Conservation (phyloP, 495 filamentous ascomycete genomes). For the Penicillium desertorum region DNA sequence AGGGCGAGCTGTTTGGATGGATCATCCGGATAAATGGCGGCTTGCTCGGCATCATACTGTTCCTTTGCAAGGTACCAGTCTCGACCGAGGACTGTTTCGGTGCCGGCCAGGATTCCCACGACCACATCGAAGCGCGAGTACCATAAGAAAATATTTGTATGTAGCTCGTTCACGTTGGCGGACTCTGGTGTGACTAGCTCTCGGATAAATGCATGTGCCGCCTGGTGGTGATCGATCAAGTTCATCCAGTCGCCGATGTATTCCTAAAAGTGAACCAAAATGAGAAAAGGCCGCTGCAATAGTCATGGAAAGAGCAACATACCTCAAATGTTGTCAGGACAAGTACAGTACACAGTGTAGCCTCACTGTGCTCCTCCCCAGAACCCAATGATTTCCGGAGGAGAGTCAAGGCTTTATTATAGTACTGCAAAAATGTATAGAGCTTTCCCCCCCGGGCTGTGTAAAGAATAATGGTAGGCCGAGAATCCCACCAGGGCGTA, state of each 20-base stretch:
- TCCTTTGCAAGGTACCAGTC: constrained; percentile 76
- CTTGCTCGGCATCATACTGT: constrained; percentile 60
- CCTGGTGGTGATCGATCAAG: constrained; percentile 86
- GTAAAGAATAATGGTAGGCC: constrained; percentile 79
- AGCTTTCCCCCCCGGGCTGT: constrained; percentile 65
- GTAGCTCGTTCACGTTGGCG: constrained; percentile 64
- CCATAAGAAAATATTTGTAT: constrained; percentile 76
- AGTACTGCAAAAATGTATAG: constrained; percentile 81
- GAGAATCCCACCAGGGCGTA: constrained; percentile 90
- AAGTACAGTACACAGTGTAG: constrained; percentile 85
- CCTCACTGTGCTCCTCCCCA: constrained; percentile 64
- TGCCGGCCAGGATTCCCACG: constrained; percentile 76
- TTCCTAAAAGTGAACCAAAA: constrained; percentile 56
- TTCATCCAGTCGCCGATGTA: constrained; percentile 94
- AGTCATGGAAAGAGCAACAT: constrained; percentile 22
- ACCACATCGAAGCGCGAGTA: constrained; percentile 88
- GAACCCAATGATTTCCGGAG: constrained; percentile 70
- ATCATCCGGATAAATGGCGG: constrained; percentile 59
- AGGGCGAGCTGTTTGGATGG: constrained; percentile 64
- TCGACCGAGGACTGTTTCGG: constrained; percentile 66
- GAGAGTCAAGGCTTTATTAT: constrained; percentile 78
- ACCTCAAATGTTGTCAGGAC: constrained; percentile 95
- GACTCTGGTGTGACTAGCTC: constrained; percentile 76
- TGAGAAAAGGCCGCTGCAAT: constrained; percentile 4
- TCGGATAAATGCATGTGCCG: constrained; percentile 77